These are phyloP conservation scores for Aspergillus sojae DNA, from an alignment of 2,329 filamentous ascomycete species.

Conservation along the genomic window DNA sequence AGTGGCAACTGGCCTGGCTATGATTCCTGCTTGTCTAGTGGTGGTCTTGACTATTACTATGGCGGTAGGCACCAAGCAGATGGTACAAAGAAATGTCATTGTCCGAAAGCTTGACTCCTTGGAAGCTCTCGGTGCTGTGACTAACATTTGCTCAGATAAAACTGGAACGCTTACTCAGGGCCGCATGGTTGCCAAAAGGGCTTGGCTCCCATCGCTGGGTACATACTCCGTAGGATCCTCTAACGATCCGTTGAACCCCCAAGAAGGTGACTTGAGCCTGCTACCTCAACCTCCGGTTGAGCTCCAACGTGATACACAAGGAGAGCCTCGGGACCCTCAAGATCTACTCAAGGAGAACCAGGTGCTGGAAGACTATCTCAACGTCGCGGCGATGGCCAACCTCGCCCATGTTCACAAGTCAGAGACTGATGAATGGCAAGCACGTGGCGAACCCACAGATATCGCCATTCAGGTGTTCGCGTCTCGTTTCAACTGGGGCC, in stretches of 20 bases:
- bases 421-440: constrained; percentile 60
- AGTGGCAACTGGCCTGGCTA: constrained; percentile 60
- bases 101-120: constrained; percentile 60
- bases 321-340: constrained; percentile 29
- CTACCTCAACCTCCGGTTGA: constrained; percentile 35
- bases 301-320: constrained; percentile 29
- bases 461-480: constrained; percentile 77
- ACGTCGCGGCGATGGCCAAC: constrained; percentile 67
- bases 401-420: constrained; percentile 63
- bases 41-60: constrained; percentile 70
- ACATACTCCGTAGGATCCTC: constrained; percentile 61
- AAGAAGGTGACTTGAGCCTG: constrained; percentile 52
- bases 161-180: constrained; percentile 65
- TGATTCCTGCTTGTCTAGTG: constrained; percentile 66
- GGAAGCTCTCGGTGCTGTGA: constrained; percentile 65
- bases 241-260: constrained; percentile 60
- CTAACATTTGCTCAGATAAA: constrained; percentile 60
- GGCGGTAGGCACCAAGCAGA: constrained; percentile 62
- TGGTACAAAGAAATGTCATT: constrained; percentile 60
- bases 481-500: constrained; percentile 67
- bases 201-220: constrained; percentile 61
- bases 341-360: constrained; percentile 50
- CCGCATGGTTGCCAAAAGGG: constrained; percentile 65
- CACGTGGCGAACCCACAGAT: constrained; percentile 69
- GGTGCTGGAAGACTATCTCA: constrained; percentile 59